phyloP scores from a whole-genome alignment of 2,329 filamentous ascomycete genomes.

The Penicillium sp. region DNA sequence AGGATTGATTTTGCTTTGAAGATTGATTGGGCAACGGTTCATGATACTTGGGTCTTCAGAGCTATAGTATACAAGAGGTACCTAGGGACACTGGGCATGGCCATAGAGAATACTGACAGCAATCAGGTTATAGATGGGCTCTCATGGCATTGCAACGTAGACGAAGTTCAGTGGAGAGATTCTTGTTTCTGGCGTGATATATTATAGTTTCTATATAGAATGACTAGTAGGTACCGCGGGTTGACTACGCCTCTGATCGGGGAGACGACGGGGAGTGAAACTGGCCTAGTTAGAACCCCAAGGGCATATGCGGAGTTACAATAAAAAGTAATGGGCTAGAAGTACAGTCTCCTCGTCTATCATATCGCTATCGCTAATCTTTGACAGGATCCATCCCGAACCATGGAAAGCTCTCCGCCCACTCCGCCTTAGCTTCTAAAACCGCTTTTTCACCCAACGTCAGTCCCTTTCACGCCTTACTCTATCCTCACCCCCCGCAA shows the following conservation, averaged over 20 bases:
- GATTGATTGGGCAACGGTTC: not conserved
- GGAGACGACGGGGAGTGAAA: not conserved
- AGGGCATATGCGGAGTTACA: not conserved
- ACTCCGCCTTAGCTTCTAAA: constrained; percentile 20
- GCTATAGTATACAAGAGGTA: not conserved
- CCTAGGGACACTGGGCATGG: not conserved
- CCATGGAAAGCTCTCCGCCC: constrained; percentile 23
- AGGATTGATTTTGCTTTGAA: not conserved
- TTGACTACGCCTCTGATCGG: not conserved
- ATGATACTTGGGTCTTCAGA: not conserved
- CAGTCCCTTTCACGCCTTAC: not conserved
- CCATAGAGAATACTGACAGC: no score
- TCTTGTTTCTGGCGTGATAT: not conserved
- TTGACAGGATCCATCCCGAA: constrained; percentile 30
- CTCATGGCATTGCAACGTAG: no score
- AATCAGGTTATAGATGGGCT: not conserved
- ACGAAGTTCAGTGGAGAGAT: not conserved
- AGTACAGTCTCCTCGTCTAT: not conserved
- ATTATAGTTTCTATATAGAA: not conserved
- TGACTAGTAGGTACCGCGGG: not conserved
- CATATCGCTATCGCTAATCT: not conserved
- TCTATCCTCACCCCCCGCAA: constrained; percentile 1
- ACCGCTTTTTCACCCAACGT: constrained; percentile 6
- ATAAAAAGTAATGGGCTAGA: no score
- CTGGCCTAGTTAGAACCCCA: not conserved